Percentiles rank a stretch among this genome's conserved stretches.
These are phyloP conservation scores for Moesziomyces antarcticus DNA, from an alignment of 1,284 basidiomycete genomes.

Conservation along the genomic window DNA sequence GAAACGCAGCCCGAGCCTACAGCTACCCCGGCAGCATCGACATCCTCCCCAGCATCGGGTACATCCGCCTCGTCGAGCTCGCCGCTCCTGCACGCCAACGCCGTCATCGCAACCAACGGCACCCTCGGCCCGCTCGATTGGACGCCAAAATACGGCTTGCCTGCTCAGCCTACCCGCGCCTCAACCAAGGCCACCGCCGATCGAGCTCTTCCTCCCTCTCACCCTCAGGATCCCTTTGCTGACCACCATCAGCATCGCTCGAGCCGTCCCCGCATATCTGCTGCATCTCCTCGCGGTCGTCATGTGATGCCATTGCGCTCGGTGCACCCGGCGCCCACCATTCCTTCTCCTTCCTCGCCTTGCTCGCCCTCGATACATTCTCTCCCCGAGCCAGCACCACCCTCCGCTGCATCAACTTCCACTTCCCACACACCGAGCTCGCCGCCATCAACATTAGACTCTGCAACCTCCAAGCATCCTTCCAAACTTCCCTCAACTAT, in stretches of 20 bases:
- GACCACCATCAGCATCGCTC: neutral
- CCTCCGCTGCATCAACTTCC: neutral
- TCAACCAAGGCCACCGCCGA: neutral
- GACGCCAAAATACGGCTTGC: constrained; percentile 43
- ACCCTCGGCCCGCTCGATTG: constrained; percentile 45
- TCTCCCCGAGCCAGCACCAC: constrained; percentile 2
- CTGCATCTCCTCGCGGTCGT: constrained; percentile 1
- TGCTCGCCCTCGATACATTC: neutral
- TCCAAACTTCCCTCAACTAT: neutral
- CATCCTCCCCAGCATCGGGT: neutral
- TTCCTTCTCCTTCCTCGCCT: constrained; percentile 12
- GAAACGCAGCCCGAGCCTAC: constrained; percentile 16
- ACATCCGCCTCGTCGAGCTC: neutral
- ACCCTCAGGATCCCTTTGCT: constrained; percentile 3
- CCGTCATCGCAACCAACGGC: constrained; percentile 33
- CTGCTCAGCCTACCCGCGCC: constrained; percentile 1
- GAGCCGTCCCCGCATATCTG: neutral
- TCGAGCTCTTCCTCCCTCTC: neutral
- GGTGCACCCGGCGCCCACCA: constrained; percentile 24
- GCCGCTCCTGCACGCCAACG: constrained; percentile 7
- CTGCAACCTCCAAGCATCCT: neutral
- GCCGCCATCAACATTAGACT: neutral
- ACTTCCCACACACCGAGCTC: neutral
- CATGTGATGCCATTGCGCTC: constrained; percentile 33
- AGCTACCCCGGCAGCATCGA: neutral